phyloP scores from a whole-genome alignment of 805 yeast genomes.

The Dipodascopsis uninucleata region DNA sequence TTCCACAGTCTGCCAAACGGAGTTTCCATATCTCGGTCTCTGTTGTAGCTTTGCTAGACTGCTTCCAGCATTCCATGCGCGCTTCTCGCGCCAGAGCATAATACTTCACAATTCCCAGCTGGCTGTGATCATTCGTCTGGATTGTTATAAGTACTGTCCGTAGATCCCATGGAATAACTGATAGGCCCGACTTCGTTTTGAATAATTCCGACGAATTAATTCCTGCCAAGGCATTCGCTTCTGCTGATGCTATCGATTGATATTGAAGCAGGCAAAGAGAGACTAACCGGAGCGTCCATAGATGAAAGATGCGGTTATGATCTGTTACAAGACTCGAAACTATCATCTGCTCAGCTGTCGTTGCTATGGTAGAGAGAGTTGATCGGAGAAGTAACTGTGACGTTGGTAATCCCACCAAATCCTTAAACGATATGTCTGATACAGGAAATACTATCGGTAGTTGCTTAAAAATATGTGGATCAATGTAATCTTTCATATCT shows the following conservation, averaged over 20 bases:
- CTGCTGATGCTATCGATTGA: conserved; percentile 35
- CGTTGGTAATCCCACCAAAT: conserved; percentile 15
- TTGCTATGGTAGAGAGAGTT: conserved; percentile 17
- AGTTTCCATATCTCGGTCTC: conserved; percentile 6
- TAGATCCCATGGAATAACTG: conserved; percentile 36
- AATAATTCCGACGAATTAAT: conserved; percentile 29
- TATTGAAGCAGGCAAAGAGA: conserved; percentile 11
- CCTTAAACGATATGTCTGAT: conserved; percentile 3
- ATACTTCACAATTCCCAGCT: conserved; percentile 34
- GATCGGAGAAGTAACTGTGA: conserved; percentile 11
- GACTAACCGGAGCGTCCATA: conserved; percentile 21
- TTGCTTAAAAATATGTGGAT: conserved; percentile 17
- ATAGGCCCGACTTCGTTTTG: conserved; percentile 24
- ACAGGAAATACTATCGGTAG: conserved; percentile 16
- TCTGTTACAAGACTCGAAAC: conserved; percentile 9
- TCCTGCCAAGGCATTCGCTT: conserved; percentile 32
- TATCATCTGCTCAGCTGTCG: conserved; percentile 9
- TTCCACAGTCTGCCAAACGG: conserved; percentile 28
- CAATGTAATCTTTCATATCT: conserved; percentile 9
- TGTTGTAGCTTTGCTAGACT: not conserved
- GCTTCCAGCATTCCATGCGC: conserved; percentile 28
- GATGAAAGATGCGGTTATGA: conserved; percentile 18
- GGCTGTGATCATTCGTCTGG: conserved; percentile 37
- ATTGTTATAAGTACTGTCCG: conserved; percentile 35
- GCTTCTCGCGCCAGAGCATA: conserved; percentile 39